Base-by-base conservation (phyloP, 139 green algal genomes). In the Zygnema circumcarinatum region DNA sequence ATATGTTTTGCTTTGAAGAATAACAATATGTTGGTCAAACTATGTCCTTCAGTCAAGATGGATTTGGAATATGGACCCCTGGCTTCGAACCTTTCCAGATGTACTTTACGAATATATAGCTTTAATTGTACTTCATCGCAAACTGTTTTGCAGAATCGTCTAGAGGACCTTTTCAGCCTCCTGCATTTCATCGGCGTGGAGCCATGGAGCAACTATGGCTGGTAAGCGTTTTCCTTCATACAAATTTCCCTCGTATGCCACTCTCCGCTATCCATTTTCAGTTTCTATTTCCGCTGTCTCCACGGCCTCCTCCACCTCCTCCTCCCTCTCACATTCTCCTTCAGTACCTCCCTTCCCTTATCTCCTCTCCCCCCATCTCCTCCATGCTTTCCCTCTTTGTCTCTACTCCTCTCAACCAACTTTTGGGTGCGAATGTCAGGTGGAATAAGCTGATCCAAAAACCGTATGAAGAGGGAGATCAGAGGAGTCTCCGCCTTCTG, bases 131-230 rank as follows among this genome's bases (percentile, higher is more conserved):
- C n/a, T n/a, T n/a, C n/a, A n/a, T n/a, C n/a, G n/a, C n/a, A n/a
- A n/a, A n/a, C n/a, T 62, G 7, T 62, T 62, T 78, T 78, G n/a
- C 76, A 91, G 67, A 99, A 99, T 93, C 92, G 90, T 38, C 80
- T 99, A 54, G 94, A 97, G 40, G 96, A 99, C 90, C 91, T 99
- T 11, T 98, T 95, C 88, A 91, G 81, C 1, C 96, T 98, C 84
- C 96, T 98, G 82, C 84, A 90, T 79, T 98, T 96, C 76, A 83
- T 96, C 54, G 31, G 87, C 2, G 83, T 90, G 39, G 83, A 92
- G 38, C 88, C 88, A 35, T 92, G 88, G 88, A 42, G 32, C 52
- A 90, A 90, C 82, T 92, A 41, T 56, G 73, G 83, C 22, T 92
- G 88, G 88, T 90, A 35, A 88, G 22, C n/a, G 7, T 86, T 39